Base-by-base conservation (phyloP, 768 basidiomycete species). In the Amanita subjunquillea region DNA sequence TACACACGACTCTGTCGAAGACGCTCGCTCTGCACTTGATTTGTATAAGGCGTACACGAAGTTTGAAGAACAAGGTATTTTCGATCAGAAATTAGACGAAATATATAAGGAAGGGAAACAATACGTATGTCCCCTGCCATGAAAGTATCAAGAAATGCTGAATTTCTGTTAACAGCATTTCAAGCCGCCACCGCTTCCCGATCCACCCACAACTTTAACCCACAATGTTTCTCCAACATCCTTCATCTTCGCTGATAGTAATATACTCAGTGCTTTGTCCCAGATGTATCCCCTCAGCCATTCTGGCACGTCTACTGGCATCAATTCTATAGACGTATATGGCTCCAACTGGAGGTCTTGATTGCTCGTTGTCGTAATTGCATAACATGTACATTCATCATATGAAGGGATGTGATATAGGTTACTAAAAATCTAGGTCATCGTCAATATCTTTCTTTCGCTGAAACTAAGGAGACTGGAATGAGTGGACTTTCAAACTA, bases 1-100 rank as follows among this genome's bases (percentile, higher is more conserved):
- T 20, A 90, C 83, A 10, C 95, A 99, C 65, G 96, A 98, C 66
- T 97, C 94, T n/a, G 95, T 99, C 58, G 96, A 99, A 65, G 95
- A 98, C 61, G 91, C 93, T 0, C 77, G 81, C 6, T 90, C 87
- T 5, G 93, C 95, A 0, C 70, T 96, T 29, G 76, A 83, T 57
- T 71, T 97, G 30, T 96, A 88, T 69, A 85, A 91, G 63, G 82
- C 85, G 3, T 91, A 86, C 64, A 77, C 82, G 17, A 73, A 79
- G 30, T 82, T 91, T 45, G 86, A 93, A 62, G 83, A 77, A 27
- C 75, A 81, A 42, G 85, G 83, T 1, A 64, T 77, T 4, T 95
- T 96, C 65, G 91, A 95, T 57, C 78, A 85, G 53, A 90, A 91
- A 57, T 72, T 99, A 55, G 93, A 97, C 2, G 83, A 89, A 58